phyloP scores from a whole-genome alignment of 2,329 filamentous ascomycete genomes.

The Alternaria angustiovoidea region DNA sequence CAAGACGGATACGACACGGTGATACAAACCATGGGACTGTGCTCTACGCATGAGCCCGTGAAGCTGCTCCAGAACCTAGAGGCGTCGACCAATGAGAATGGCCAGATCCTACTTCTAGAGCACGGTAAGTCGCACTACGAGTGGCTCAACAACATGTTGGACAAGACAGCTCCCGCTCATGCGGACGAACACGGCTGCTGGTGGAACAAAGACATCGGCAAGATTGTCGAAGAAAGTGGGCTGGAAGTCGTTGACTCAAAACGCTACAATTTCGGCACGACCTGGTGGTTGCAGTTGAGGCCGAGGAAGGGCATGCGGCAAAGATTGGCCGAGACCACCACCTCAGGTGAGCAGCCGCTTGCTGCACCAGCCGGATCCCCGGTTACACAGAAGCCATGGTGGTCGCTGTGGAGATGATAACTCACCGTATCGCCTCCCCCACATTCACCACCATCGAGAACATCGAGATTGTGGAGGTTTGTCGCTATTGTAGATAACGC shows the following conservation, averaged over 20 bases:
- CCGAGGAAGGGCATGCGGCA: slow-evolving; percentile 46
- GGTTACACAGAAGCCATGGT: slow-evolving; percentile 44
- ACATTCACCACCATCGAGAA: slow-evolving; percentile 16
- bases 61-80: slow-evolving; percentile 56
- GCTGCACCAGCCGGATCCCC: slow-evolving; percentile 25
- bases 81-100: slow-evolving; percentile 53
- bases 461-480: slow-evolving; percentile 9
- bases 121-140: slow-evolving; percentile 58
- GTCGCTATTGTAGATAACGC: slow-evolving; percentile 9
- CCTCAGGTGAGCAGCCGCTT: slow-evolving; percentile 22
- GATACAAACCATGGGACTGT: slow-evolving; percentile 62
- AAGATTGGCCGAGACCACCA: slow-evolving; percentile 16
- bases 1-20: slow-evolving; percentile 58
- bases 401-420: slow-evolving; percentile 46
- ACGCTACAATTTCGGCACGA: slow-evolving; percentile 59
- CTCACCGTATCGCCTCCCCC: slow-evolving; percentile 20
- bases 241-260: slow-evolving; percentile 57
- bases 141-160: slow-evolving; percentile 59
- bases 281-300: slow-evolving; percentile 59
- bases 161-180: slow-evolving; percentile 57
- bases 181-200: slow-evolving; percentile 61
- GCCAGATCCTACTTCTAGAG: slow-evolving; percentile 58
- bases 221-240: slow-evolving; percentile 57
- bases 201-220: slow-evolving; percentile 62
- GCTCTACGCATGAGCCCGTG: slow-evolving; percentile 57